Base-by-base conservation (phyloP, 1,284 basidiomycete species). In the Heimioporus retisporus region DNA sequence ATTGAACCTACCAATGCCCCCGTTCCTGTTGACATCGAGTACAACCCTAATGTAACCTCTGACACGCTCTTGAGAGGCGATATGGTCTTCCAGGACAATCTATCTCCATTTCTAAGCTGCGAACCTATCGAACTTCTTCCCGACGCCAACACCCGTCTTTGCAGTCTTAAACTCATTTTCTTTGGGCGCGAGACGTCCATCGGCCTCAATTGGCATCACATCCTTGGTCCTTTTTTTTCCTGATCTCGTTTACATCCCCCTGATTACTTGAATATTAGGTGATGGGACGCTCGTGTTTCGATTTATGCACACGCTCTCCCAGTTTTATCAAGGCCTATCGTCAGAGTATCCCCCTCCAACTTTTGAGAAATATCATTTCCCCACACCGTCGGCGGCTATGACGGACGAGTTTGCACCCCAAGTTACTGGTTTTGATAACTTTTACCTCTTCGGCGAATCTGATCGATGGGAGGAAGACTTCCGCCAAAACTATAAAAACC, bases 121-220 rank as follows among this genome's bases (percentile, higher is more conserved):
- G 60, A 67, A 21, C 63, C 68, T 13, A 63, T 66, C 14, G 63
- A 55, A 28, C 60, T 69, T 19, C 55, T 55, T 28, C 51, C 68
- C 50, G 70, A 72, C 55, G 65, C 65, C 21, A 8, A 69, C 48
- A 60, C 53, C 21, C 68, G 76, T 11, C 69, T 81, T 18, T 65
- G 81, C 35, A 66, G 71, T 44, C 51, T 81, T 51, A 79, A 79
- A 55, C 51, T 80, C 44, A 75, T 75, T 2, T 50, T 78, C 10
- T 66, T 73, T 8, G 60, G 56, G 11, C 40, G 63, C 0, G 69
- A 75, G 63, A 80, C 78, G 0, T 70, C 68, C 19, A 69, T 81
- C 25, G 81, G 78, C n/a, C 65, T 81, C n/a, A 72, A 75, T 15
- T 81, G 79, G 80, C 73, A 81, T 63, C 80, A 81, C 61, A 69